Evolutionary conservation across 108 stramenopile genomes (phyloP).

Genomic region (Heterococcus sp.): DNA sequence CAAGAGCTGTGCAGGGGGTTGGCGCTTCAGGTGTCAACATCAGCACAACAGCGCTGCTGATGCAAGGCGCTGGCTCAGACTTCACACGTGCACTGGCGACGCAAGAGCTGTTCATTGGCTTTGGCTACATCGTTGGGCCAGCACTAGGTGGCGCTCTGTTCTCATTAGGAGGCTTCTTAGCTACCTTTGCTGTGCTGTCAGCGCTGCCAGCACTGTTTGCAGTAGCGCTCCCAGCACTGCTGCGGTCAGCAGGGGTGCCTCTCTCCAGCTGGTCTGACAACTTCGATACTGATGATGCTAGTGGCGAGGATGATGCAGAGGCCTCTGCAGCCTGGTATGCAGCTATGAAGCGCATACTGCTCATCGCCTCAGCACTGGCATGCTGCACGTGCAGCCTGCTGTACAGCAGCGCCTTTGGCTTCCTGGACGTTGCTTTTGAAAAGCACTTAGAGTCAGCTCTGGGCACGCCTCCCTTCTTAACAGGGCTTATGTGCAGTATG

Average conservation of each 20-base stretch:
- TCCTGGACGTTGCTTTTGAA: not conserved
- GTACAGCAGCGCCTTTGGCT: not conserved
- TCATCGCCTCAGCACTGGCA: not conserved
- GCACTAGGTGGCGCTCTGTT: not conserved
- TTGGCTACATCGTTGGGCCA: not conserved
- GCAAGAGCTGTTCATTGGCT: not conserved
- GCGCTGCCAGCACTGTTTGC: not conserved
- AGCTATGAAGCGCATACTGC: not conserved
- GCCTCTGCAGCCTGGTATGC: not conserved
- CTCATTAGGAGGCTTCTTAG: not conserved
- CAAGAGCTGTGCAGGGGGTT: not conserved
- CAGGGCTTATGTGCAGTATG: not conserved
- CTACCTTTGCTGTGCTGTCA: not conserved
- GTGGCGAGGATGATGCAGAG: not conserved
- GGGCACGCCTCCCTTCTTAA: not conserved
- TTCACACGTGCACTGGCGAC: not conserved
- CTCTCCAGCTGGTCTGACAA: not conserved
- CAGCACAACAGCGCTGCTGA: not conserved
- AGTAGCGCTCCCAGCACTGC: not conserved
- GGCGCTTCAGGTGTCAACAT: not conserved
- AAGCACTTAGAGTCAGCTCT: not conserved
- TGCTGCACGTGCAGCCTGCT: not conserved
- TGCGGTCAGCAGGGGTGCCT: not conserved
- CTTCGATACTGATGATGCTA: not conserved
- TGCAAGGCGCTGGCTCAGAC: not conserved